These are phyloP conservation scores for Lagenidium sp. DNA, from an alignment of 352 stramenopile genomes.

Conservation along the genomic window DNA sequence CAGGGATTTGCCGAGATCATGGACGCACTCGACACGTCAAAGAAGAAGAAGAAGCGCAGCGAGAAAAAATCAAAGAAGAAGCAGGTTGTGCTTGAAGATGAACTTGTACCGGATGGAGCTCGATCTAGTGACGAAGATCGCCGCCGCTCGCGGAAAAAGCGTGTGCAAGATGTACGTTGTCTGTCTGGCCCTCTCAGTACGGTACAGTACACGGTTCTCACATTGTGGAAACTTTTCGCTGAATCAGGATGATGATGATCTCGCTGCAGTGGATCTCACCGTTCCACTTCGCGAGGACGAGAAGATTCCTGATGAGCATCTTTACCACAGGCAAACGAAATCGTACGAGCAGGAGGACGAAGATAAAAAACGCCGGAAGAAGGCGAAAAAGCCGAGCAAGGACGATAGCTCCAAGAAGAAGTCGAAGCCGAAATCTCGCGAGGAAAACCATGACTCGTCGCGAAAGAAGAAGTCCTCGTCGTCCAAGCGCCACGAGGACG, in stretches of 20 bases:
- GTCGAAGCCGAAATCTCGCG: slow-evolving; percentile 34
- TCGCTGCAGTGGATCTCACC: slow-evolving; percentile 70
- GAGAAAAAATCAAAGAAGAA: slow-evolving; percentile 43
- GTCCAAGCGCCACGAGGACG: slow-evolving; percentile 13
- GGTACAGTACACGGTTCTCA: no score
- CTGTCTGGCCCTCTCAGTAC: no score
- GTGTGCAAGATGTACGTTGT: slow-evolving; percentile 29
- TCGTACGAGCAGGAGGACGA: slow-evolving; percentile 12
- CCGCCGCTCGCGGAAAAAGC: slow-evolving; percentile 39
- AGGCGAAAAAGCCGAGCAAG: slow-evolving; percentile 51
- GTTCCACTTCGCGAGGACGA: slow-evolving; percentile 69
- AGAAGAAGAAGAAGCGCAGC: slow-evolving; percentile 40
- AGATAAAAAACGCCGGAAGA: slow-evolving; percentile 16
- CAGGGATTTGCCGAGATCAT: slow-evolving; percentile 78
- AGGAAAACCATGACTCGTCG: slow-evolving; percentile 22
- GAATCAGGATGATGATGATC: slow-evolving; percentile 41
- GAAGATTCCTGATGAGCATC: slow-evolving; percentile 69
- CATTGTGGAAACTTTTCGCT: not conserved
- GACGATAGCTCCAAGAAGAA: slow-evolving; percentile 10
- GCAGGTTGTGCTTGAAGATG: slow-evolving; percentile 61
- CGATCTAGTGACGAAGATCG: slow-evolving; percentile 64
- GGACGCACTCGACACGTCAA: slow-evolving; percentile 45
- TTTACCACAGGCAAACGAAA: slow-evolving; percentile 61
- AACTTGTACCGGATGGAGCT: slow-evolving; percentile 71
- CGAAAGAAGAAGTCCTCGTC: slow-evolving; percentile 27